phyloP scores from a whole-genome alignment of 352 stramenopile genomes.

The Phytophthora boehmeriae region DNA sequence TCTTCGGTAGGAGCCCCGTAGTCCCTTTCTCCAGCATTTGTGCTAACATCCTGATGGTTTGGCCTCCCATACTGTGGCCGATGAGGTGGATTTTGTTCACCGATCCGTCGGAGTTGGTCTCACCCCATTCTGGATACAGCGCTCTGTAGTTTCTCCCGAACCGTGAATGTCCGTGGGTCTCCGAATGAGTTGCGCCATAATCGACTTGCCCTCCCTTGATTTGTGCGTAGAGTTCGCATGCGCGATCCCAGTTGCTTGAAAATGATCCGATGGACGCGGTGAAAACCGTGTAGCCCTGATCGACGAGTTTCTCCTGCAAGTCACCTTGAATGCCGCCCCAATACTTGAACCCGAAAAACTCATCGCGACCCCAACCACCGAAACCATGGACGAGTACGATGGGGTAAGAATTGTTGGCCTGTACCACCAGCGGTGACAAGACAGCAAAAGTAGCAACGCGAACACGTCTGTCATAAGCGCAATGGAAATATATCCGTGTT shows the following conservation, averaged over 20 bases:
- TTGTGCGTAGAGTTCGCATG: conserved; percentile 55
- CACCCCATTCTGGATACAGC: conserved; percentile 57
- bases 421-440: not conserved
- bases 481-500: not conserved
- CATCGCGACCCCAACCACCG: conserved; percentile 1
- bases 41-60: conserved; percentile 66
- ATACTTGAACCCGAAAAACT: conserved; percentile 1
- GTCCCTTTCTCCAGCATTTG: conserved; percentile 55
- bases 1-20: conserved; percentile 32
- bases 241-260: conserved; percentile 59
- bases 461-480: not conserved
- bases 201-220: conserved; percentile 52
- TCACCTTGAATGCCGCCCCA: conserved; percentile 2
- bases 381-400: conserved; percentile 2
- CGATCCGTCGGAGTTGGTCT: conserved; percentile 29
- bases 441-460: not conserved
- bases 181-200: conserved; percentile 46
- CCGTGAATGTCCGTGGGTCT: conserved; percentile 19
- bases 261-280: conserved; percentile 46
- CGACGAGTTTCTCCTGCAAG: conserved; percentile 29
- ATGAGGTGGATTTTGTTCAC: conserved; percentile 64
- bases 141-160: conserved; percentile 41
- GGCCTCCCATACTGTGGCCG: conserved; percentile 70
- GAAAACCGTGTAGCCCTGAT: conserved; percentile 44
- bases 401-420: conserved; percentile 1